A percentile compares a stretch with the other conserved stretches of the same genome.
Evolutionary conservation across 768 basidiomycete species (phyloP).

Genomic region (Trametes maxima): DNA sequence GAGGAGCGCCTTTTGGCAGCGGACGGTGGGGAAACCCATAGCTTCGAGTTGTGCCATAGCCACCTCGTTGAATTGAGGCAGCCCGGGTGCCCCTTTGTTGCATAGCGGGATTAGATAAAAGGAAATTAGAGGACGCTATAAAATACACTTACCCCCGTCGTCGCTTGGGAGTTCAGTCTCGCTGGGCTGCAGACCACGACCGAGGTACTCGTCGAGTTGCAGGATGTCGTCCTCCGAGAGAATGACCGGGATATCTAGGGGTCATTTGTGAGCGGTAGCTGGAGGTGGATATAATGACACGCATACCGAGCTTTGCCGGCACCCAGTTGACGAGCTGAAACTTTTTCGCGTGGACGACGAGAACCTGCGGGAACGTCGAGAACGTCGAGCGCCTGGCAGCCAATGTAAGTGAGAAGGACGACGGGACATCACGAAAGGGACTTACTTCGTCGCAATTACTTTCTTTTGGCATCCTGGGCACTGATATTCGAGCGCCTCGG

Average conservation of each 20-base stretch:
- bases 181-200: conserved; percentile 54
- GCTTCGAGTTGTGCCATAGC: conserved; percentile 77
- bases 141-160: conserved; percentile 35
- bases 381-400: conserved; percentile 66
- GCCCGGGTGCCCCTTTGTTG: conserved; percentile 34
- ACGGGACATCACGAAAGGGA: conserved; percentile 3
- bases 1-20: conserved; percentile 88
- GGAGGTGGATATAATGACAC: not conserved
- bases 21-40: conserved; percentile 89
- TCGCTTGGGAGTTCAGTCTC: conserved; percentile 74
- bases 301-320: conserved; percentile 85
- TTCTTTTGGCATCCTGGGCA: conserved; percentile 75
- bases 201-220: conserved; percentile 64
- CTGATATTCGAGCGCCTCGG: conserved; percentile 75
- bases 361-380: conserved; percentile 83
- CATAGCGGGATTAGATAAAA: not conserved
- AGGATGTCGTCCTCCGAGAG: conserved; percentile 63
- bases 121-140: too few species aligned
- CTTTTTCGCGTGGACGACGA: conserved; percentile 90
- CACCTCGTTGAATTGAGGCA: conserved; percentile 71
- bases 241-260: conserved; percentile 79
- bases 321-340: conserved; percentile 98
- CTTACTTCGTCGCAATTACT: conserved; percentile 75
- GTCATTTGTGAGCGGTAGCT: not conserved
- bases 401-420: not conserved